Evolutionary conservation across 1,139 yeast species (phyloP), one percentile per base, ranked within the genome.

Genomic region (Sugiyamaella pinicola): DNA sequence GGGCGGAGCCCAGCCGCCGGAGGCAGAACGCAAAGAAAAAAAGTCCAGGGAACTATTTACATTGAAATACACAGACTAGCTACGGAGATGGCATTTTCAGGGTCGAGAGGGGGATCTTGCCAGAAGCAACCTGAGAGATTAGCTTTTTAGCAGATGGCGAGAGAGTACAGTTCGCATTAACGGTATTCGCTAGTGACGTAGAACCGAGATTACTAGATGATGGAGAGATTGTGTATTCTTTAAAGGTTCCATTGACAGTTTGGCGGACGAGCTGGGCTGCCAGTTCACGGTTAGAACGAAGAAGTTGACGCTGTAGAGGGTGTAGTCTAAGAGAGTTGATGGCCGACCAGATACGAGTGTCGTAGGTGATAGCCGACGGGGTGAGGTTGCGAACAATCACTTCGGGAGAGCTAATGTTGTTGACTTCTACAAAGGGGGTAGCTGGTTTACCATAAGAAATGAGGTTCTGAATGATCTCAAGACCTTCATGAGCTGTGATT

Each of bases 51-150:
- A 38, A 7, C 38, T 46, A 46, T 46, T 37, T 46, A 46, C 49
- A 46, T 46, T 46, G 10, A 17, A 12, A 3, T 26, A n/a, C 18
- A 12, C 4, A 21, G 26, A 26, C 24, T 24, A 37, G 8, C 3
- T 10, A 7, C 9, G 31, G 31, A 29, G 44, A 10, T 13, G 42
- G 28, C 22, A 38, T 18, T 47, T 55, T 54, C 33, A 61, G 50
- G 19, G 53, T 43, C 9, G 63, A 46, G 17, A 61, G 40, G 6
- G 60, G 50, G n/a, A 58, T 54, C 46, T 60, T 56, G 13, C 69
- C 69, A 9, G 64, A 55, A 1, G 66, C 68, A 15, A 67, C 57
- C 22, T 58, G 54, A 10, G 63, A 56, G 29, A 67, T 45, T 40
- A 65, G 56, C 48, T 51, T 53, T 51, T 63, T 62, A 22, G 62